These are phyloP conservation scores for Rossbeevera mucosa DNA, from an alignment of 768 basidiomycete species.

Conservation along the genomic window DNA sequence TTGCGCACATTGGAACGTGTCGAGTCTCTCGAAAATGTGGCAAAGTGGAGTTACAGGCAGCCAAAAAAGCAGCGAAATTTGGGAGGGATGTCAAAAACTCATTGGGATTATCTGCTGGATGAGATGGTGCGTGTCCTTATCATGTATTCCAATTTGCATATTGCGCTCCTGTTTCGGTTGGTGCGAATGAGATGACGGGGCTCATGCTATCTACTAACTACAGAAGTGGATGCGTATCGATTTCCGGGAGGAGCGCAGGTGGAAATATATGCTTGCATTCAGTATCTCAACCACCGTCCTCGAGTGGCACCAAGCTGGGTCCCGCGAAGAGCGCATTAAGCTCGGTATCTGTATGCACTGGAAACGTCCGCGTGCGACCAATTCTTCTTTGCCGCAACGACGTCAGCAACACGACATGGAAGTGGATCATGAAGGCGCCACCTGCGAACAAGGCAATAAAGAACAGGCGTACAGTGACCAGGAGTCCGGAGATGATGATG, in stretches of 20 bases:
- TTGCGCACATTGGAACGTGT: constrained; percentile 80
- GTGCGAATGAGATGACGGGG: neutral
- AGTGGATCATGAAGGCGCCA: constrained; percentile 25
- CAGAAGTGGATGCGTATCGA: constrained; percentile 97
- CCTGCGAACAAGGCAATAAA: constrained; percentile 20
- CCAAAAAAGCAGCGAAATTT: constrained; percentile 90
- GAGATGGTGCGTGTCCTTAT: constrained; percentile 70
- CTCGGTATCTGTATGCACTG: constrained; percentile 67
- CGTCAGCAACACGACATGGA: constrained; percentile 29
- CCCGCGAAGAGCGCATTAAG: constrained; percentile 56
- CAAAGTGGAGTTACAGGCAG: constrained; percentile 89
- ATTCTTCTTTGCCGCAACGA: constrained; percentile 29
- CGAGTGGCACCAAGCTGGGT: constrained; percentile 79
- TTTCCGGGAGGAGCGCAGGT: constrained; percentile 89
- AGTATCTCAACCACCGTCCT: constrained; percentile 77
- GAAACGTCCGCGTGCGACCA: constrained; percentile 44
- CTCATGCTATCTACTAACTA: constrained; percentile 12
- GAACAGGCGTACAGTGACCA: constrained; percentile 26
- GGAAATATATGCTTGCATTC: constrained; percentile 85
- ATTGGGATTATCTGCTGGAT: constrained; percentile 95
- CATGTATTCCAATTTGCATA: neutral
- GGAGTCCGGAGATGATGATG: constrained; percentile 55
- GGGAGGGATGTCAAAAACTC: constrained; percentile 69
- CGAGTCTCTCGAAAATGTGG: constrained; percentile 73
- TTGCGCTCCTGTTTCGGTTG: neutral